Conservation (phyloP, 495 filamentous ascomycete species). For the Lasiosphaeria miniovina region DNA sequence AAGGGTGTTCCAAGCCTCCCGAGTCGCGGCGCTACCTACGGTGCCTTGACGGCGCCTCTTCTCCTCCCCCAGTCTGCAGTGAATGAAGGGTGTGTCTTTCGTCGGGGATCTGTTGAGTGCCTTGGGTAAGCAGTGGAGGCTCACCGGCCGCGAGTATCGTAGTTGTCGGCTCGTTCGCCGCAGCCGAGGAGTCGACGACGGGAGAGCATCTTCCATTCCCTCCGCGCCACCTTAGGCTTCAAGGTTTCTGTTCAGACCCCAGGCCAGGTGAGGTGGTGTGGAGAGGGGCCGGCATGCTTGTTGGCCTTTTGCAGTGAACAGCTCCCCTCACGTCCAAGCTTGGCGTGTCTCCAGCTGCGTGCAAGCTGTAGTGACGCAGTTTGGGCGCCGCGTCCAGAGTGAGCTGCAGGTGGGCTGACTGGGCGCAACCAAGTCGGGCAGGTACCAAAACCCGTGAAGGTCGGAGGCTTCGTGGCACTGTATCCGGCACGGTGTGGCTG, state of each 20-base stretch:
- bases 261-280: too few relatives aligned
- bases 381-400: conserved; percentile 1
- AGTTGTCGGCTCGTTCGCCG: too few relatives aligned
- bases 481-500: conserved; percentile 13
- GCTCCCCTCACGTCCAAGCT: background rate
- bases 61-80: too few relatives aligned
- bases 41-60: background rate
- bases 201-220: too few relatives aligned
- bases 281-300: too few relatives aligned
- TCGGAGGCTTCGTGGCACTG: background rate
- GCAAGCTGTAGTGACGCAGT: background rate
- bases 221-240: too few relatives aligned
- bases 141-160: too few relatives aligned
- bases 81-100: too few relatives aligned
- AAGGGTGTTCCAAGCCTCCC: background rate
- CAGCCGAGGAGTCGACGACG: too few relatives aligned
- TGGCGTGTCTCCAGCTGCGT: background rate
- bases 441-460: conserved; percentile 1
- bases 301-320: background rate
- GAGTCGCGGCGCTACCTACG: background rate
- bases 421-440: conserved; percentile 18
- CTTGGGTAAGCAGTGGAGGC: too few relatives aligned
- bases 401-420: conserved; percentile 14
- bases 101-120: too few relatives aligned
- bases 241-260: too few relatives aligned